Percentiles rank a stretch among this genome's conserved stretches.
Evolutionary conservation across 192 early-diverging fungal species (phyloP).

Genomic region (Linnemannia zychae): DNA sequence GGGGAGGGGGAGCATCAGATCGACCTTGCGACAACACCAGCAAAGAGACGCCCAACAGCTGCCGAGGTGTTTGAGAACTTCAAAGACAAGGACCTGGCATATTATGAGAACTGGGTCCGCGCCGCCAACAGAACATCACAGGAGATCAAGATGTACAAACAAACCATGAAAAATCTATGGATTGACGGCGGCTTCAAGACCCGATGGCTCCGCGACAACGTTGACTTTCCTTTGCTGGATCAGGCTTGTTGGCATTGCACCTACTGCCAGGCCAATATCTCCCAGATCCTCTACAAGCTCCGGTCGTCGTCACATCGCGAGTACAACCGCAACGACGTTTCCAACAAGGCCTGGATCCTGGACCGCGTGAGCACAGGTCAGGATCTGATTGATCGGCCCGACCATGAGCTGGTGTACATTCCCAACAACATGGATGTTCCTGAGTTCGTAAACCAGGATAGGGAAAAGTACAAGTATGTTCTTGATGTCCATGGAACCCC

Average conservation of each 20-base stretch:
- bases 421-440: neutral
- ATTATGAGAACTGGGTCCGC: neutral
- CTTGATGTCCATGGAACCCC: neutral
- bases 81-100: neutral
- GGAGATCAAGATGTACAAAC: conserved; percentile 35
- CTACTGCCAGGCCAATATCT: neutral
- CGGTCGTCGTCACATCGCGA: neutral
- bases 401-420: neutral
- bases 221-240: neutral
- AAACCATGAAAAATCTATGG: neutral
- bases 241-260: neutral
- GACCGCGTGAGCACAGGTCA: neutral
- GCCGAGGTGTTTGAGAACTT: neutral
- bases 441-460: neutral
- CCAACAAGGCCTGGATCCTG: neutral
- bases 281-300: neutral
- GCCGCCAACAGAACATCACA: neutral
- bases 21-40: neutral
- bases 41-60: neutral
- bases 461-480: neutral
- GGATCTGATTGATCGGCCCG: neutral
- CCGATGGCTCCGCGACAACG: neutral
- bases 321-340: neutral
- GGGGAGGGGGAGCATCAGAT: neutral
- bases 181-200: neutral